Evolutionary conservation across 2,329 filamentous ascomycete genomes (phyloP), one percentile per base, ranked within the genome.

Genomic region (Lithohypha guttulata): DNA sequence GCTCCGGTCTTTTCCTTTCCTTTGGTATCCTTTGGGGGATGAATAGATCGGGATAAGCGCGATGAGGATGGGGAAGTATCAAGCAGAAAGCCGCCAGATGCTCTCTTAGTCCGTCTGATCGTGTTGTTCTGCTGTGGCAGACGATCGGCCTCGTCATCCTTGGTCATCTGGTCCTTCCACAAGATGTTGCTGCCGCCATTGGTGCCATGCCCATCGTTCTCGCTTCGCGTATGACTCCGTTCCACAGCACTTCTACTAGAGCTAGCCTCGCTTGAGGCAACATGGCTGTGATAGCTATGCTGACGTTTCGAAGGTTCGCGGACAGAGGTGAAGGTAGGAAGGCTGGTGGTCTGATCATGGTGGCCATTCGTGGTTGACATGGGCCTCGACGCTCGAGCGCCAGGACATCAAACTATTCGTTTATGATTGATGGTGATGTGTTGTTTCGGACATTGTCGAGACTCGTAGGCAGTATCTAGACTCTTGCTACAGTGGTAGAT

Each of bases 11-110:
- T 56, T 61, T 42, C 59, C 60, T 50, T 65, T 42, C 59, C 58
- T 38, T 57, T 61, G 13, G 49, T 46, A 18, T 61, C 56, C 6
- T 51, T 49, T 21, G 53, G 47, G 20, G 55, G 52, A 34, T 47
- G 48, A 43, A 43, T 55, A 41, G 36, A 48, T 53, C 34, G 46
- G 52, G 38, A 55, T 43, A 43, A 53, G 46, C 48, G 55, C 44
- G 28, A 57, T 20, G 44, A 55, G 45, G 54, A 44, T 44, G 62
- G 54, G 48, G 59, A 48, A 14, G 59, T 52, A 23, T 70, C 66
- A 25, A 73, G 54, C 28, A 73, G 50, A 42, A 67, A 67, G 3
- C 61, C 61, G 37, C 63, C 55, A 6, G 63, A 63, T 46, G 37
- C 20, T 25, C 36, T 18, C n/a, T 39, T 42, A 2, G 21, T 14